Conservation (phyloP, 2,329 filamentous ascomycete species). For the Juglanconis oblonga region DNA sequence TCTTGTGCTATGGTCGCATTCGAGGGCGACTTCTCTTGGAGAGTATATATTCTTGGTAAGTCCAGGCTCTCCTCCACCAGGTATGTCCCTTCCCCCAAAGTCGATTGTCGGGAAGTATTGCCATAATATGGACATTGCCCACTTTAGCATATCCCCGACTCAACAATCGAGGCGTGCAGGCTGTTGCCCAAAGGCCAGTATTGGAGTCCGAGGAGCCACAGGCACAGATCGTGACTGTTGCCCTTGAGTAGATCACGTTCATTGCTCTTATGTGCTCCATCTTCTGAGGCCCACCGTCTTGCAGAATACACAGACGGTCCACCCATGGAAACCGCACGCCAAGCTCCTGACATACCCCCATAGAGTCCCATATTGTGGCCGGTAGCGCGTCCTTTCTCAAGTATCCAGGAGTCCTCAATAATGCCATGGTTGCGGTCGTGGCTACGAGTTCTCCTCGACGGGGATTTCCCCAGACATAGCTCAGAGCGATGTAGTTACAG, state of each 20-base stretch:
- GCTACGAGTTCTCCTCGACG: neutral
- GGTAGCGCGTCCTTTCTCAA: neutral
- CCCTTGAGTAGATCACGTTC: neutral
- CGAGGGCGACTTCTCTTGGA: neutral
- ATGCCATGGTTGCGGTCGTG: neutral
- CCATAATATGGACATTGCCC: neutral
- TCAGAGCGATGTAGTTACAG: neutral
- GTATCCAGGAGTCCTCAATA: neutral
- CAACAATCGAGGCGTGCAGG: neutral
- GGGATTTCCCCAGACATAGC: neutral
- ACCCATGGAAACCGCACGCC: neutral
- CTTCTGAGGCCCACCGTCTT: neutral
- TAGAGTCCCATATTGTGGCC: neutral
- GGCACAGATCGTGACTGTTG: neutral
- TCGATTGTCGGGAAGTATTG: neutral
- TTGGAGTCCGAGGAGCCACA: neutral
- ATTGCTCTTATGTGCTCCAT: neutral
- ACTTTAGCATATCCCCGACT: neutral
- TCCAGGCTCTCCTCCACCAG: neutral
- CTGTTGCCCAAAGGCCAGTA: neutral
- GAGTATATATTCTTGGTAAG: neutral
- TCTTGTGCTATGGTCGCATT: neutral
- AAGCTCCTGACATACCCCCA: neutral
- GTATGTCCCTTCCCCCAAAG: neutral
- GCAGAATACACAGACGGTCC: neutral